These are phyloP conservation scores for Waltiozyma solani DNA, from an alignment of 1,139 yeast genomes.

Conservation along the genomic window DNA sequence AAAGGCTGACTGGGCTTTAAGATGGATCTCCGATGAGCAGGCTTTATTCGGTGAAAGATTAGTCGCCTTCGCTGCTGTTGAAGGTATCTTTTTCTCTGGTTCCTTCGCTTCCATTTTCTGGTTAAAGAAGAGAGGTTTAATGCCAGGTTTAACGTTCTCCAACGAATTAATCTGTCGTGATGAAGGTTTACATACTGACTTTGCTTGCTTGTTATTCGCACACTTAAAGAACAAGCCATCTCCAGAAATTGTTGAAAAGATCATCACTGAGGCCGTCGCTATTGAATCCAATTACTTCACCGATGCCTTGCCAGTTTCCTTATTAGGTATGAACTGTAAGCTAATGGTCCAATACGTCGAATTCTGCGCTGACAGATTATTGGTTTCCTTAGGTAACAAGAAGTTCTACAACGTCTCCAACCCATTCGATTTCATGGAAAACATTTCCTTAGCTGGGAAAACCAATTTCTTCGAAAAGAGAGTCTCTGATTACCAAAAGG, in stretches of 20 bases:
- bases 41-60: conserved; percentile 92
- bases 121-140: conserved; percentile 94
- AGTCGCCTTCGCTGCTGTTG: conserved; percentile 98
- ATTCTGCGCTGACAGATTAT: conserved; percentile 91
- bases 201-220: conserved; percentile 89
- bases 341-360: conserved; percentile 97
- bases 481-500: conserved; percentile 97
- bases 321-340: conserved; percentile 86
- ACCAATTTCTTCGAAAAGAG: conserved; percentile 98
- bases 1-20: conserved; percentile 97
- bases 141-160: conserved; percentile 97
- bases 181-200: conserved; percentile 97
- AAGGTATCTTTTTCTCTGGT: conserved; percentile 96
- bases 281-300: conserved; percentile 93
- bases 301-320: conserved; percentile 84
- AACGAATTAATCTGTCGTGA: conserved; percentile 96
- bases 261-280: conserved; percentile 89
- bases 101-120: conserved; percentile 97
- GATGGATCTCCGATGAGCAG: conserved; percentile 85
- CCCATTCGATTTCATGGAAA: conserved; percentile 99
- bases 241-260: conserved; percentile 64
- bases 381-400: conserved; percentile 82
- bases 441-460: conserved; percentile 94
- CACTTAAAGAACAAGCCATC: conserved; percentile 88
- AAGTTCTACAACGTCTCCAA: conserved; percentile 80